Conservation (phyloP, 208 protist species). For the Trypanosoma lewisi region DNA sequence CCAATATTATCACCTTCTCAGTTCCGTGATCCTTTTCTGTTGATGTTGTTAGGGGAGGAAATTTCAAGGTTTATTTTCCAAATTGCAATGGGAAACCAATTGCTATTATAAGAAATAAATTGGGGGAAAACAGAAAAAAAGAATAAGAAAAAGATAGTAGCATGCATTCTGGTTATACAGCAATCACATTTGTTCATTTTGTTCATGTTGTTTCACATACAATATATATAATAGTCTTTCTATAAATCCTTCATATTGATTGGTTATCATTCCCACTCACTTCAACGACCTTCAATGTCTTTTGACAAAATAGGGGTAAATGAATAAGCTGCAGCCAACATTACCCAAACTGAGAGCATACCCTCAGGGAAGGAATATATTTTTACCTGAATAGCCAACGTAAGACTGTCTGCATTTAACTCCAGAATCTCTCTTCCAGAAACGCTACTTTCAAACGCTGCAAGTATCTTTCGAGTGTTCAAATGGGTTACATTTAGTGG, state of each 20-base stretch:
- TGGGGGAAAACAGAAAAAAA: background rate
- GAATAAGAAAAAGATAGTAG: background rate
- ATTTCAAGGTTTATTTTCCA: conserved; percentile 24
- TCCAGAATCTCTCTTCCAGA: conserved; percentile 87
- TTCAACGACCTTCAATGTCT: background rate
- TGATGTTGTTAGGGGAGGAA: background rate
- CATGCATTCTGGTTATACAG: background rate
- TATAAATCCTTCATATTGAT: background rate
- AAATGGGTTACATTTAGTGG: conserved; percentile 87
- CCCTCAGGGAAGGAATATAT: conserved; percentile 84
- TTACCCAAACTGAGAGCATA: conserved; percentile 88
- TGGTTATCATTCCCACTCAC: too few relatives aligned
- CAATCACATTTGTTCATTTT: background rate
- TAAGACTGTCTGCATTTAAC: conserved; percentile 63
- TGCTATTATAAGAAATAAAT: conserved; percentile 24
- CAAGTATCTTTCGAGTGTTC: conserved; percentile 62
- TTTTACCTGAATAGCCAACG: conserved; percentile 73
- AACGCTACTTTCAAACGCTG: conserved; percentile 40
- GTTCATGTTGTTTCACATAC: background rate
- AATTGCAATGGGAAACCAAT: too few relatives aligned
- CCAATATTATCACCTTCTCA: conserved; percentile 10
- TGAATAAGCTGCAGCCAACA: conserved; percentile 81
- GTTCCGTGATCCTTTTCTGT: conserved; percentile 17
- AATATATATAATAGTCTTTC: background rate
- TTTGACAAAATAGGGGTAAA: conserved; percentile 11